phyloP scores from a whole-genome alignment of 192 early-diverging fungal genomes.

The Diversispora epigaea region DNA sequence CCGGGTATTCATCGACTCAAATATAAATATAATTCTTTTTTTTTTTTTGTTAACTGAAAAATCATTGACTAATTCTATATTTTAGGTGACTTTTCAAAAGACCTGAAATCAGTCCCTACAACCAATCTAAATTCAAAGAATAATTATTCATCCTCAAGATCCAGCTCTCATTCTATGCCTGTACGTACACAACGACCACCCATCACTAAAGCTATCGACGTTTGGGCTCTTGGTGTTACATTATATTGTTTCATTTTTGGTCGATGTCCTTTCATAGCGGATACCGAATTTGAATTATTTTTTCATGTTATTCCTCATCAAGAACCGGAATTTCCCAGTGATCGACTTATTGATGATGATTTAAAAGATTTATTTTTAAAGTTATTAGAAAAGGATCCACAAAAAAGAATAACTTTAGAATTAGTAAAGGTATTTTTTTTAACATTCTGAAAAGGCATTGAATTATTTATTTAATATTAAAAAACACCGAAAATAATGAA shows the following conservation, averaged over 20 bases:
- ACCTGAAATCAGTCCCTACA: conserved; percentile 36
- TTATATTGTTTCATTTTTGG: conserved; percentile 94
- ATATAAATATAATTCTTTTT: background rate
- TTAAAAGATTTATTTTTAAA: conserved; percentile 72
- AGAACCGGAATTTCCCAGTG: conserved; percentile 57
- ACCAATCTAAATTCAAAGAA: conserved; percentile 32
- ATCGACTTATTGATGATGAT: conserved; percentile 57
- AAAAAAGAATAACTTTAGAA: conserved; percentile 77
- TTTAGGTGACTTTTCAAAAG: conserved; percentile 39
- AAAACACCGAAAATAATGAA: background rate
- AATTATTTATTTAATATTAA: background rate
- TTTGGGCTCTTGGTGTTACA: conserved; percentile 97
- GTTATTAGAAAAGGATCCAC: conserved; percentile 87
- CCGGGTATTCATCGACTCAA: conserved; percentile 42
- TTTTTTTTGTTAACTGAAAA: background rate
- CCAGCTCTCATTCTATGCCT: conserved; percentile 20
- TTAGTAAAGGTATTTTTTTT: conserved; percentile 67
- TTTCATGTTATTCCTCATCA: conserved; percentile 86
- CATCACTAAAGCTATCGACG: conserved; percentile 87
- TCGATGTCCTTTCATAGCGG: conserved; percentile 86
- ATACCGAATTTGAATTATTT: conserved; percentile 89
- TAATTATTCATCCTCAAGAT: conserved; percentile 38
- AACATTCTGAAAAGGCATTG: background rate
- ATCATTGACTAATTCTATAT: too few species aligned
- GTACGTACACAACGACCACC: conserved; percentile 42